Evolutionary conservation across 306 rosid genomes (phyloP).

Genomic region (Quercus berberidifolia): DNA sequence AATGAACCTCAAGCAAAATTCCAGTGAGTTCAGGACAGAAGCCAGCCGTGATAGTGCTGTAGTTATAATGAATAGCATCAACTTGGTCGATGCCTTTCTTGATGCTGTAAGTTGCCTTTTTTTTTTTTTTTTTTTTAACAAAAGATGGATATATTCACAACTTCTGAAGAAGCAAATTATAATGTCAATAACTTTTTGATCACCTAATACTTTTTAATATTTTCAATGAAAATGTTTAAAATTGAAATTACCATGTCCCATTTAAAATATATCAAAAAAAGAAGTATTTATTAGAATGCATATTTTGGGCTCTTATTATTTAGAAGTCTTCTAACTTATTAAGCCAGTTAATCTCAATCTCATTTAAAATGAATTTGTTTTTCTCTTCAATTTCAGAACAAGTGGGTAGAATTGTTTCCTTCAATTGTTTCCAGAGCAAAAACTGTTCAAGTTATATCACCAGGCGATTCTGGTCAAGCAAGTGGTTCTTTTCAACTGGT

Average conservation of each 20-base stretch:
- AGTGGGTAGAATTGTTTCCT: conserved; percentile 95
- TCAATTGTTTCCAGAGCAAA: conserved; percentile 81
- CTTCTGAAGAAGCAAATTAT: no score
- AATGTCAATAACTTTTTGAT: no score
- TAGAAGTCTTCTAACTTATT: no score
- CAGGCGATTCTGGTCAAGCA: conserved; percentile 78
- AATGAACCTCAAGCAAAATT: conserved; percentile 44
- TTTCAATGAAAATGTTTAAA: no score
- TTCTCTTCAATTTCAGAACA: conserved; percentile 36
- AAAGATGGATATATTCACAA: no score
- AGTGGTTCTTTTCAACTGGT: conserved; percentile 88
- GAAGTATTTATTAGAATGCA: no score
- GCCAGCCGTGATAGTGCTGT: conserved; percentile 70
- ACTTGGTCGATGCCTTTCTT: conserved; percentile 88
- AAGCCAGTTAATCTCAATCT: background rate
- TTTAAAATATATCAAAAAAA: no score
- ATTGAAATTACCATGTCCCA: no score
- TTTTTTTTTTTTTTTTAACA: no score
- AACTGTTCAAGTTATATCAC: conserved; percentile 75
- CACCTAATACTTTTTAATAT: no score
- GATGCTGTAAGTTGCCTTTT: conserved; percentile 57
- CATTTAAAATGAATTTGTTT: background rate
- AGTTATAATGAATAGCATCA: conserved; percentile 94
- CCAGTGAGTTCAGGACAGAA: conserved; percentile 57
- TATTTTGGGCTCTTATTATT: no score